Evolutionary conservation across 495 filamentous ascomycete genomes (phyloP), one percentile per base, ranked within the genome.

Genomic region (Hypomontagnella submonticulosa): DNA sequence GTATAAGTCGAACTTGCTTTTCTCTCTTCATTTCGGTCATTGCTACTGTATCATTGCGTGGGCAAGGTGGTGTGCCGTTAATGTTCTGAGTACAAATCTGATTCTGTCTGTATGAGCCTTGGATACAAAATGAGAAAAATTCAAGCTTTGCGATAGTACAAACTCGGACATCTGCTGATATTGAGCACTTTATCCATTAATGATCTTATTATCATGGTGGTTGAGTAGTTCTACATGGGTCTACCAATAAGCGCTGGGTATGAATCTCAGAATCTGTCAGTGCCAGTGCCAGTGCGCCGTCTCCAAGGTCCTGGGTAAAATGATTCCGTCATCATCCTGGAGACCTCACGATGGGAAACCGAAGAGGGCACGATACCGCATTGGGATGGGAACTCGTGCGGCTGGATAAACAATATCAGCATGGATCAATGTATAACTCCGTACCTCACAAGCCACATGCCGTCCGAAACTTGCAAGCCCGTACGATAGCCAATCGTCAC

Each of bases 401-500:
- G 34, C 42, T 46, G 42, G 18, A 34, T 23, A n/a, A 3, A 27
- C 23, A 27, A 27, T 27, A 2, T 27, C 23, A 27, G 23, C 23
- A 23, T 18, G 11, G 23, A 27, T 20, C 27, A 8, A 34, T 59
- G 54, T 42, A 55, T 13, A 52, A 43, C 12, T 52, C 43, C 50
- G 63, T 61, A 66, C 56, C 63, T 60, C 19, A 36, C 42, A 46
- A 61, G 58, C 58, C 48, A 49, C 55, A 58, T 30, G 11, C 36
- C 18, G 20, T 4, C 3, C n/a, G 43, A 33, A 50, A 36, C 34
- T n/a, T 15, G 10, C 5, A 30, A 58, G 23, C n/a, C 51, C 70
- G 70, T 73, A 73, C 70, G 41, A 66, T 32, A 59, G 41, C 70
- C 70, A 71, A 73, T 73, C 63, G 63, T 67, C 42, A 47, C 50